A percentile compares a stretch with the other conserved stretches of the same genome.
Conservation (phyloP, 768 basidiomycete species). For the Termitomyces sp. region DNA sequence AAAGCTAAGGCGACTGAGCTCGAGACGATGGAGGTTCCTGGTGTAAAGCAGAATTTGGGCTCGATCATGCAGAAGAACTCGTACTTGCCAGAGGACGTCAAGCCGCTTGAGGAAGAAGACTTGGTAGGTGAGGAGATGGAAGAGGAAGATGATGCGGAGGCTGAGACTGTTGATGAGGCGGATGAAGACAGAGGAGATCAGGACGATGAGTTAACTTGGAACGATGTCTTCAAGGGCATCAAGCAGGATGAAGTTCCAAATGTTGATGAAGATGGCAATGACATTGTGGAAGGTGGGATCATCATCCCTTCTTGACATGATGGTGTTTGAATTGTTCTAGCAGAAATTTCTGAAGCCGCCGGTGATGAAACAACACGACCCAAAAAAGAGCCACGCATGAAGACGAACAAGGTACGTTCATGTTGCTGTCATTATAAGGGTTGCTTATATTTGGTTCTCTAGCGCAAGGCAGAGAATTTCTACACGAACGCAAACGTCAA, state of each 20-base stretch:
- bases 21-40: constrained; percentile 36
- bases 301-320: constrained; percentile 13
- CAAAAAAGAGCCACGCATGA: constrained; percentile 77
- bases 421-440: constrained; percentile 1
- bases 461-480: constrained; percentile 90
- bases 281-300: constrained; percentile 19
- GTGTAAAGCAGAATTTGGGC: constrained; percentile 82
- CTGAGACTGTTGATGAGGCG: constrained; percentile 28
- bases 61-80: constrained; percentile 87
- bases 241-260: constrained; percentile 21
- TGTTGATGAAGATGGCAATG: constrained; percentile 23
- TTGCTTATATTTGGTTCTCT: constrained; percentile 7
- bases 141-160: constrained; percentile 28
- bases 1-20: constrained; percentile 44
- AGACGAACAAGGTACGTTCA: constrained; percentile 75
- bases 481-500: constrained; percentile 82
- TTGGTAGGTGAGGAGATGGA: constrained; percentile 37
- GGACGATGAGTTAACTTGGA: constrained; percentile 68
- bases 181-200: constrained; percentile 34
- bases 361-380: constrained; percentile 7
- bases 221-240: constrained; percentile 75
- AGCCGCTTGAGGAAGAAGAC: constrained; percentile 50
- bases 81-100: constrained; percentile 82
- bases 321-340: constrained; percentile 1
- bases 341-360: constrained; percentile 6